A percentile compares a stretch with the other conserved stretches of the same genome.
Conservation (phyloP, 208 protist genomes). For the Blechomonas ayalai region DNA sequence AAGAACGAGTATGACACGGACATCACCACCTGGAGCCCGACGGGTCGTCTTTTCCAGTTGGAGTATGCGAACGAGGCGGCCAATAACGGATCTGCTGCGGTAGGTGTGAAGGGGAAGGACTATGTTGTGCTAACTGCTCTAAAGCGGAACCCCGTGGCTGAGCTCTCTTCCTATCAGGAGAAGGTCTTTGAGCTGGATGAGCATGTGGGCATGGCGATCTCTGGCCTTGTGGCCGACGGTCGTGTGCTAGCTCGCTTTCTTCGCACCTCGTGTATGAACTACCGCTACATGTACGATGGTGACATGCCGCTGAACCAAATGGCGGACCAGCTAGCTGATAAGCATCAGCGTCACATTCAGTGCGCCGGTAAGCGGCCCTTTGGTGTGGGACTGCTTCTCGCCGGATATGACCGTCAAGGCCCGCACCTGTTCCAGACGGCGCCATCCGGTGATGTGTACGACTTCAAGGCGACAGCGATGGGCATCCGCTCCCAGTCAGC, state of each 20-base stretch:
- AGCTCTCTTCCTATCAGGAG: conserved; percentile 97
- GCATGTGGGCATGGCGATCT: conserved; percentile 98
- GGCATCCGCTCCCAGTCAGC: conserved; percentile 97
- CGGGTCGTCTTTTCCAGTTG: conserved; percentile 95
- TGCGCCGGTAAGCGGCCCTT: conserved; percentile 93
- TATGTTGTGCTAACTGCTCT: conserved; percentile 94
- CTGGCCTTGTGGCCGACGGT: conserved; percentile 97
- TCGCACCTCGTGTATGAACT: conserved; percentile 96
- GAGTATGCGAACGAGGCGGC: conserved; percentile 99
- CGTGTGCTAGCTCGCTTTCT: conserved; percentile 93
- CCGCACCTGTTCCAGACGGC: conserved; percentile 95
- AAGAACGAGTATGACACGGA: conserved; percentile 98
- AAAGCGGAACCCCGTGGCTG: conserved; percentile 88
- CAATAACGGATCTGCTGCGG: conserved; percentile 97
- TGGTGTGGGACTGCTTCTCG: conserved; percentile 98
- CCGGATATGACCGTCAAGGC: conserved; percentile 90
- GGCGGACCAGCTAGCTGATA: conserved; percentile 80
- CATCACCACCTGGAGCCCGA: conserved; percentile 98
- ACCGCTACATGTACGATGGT: conserved; percentile 91
- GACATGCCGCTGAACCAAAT: conserved; percentile 68
- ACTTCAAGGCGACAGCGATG: conserved; percentile 98
- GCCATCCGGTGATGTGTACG: conserved; percentile 97
- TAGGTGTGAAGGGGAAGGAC: conserved; percentile 95
- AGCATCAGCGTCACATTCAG: conserved; percentile 98
- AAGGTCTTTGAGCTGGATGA: conserved; percentile 98